These are phyloP conservation scores for Camellia lanceoleosa DNA, from an alignment of 148 eudicot genomes.

Conservation along the genomic window DNA sequence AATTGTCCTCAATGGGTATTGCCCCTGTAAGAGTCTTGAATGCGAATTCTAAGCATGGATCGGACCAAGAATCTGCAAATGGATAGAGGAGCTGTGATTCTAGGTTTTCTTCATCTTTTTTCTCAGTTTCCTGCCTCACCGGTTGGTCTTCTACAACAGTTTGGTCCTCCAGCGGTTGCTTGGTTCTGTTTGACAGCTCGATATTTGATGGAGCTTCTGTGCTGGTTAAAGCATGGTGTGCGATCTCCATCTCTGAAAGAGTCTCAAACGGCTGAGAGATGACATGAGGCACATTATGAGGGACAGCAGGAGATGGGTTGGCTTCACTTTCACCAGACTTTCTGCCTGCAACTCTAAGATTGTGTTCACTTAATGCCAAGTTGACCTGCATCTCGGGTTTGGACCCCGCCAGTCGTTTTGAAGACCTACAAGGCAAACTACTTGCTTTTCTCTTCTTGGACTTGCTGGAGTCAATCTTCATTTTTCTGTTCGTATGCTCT, in stretches of 20 bases:
- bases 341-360: constrained; percentile 32
- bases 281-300: constrained; percentile 11
- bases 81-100: constrained; percentile 34
- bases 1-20: constrained; percentile 57
- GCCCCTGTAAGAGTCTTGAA: constrained; percentile 78
- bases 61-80: constrained; percentile 50
- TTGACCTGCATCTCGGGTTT: constrained; percentile 29
- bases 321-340: constrained; percentile 17
- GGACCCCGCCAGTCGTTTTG: constrained; percentile 54
- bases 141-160: constrained; percentile 25
- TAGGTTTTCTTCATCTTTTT: constrained; percentile 13
- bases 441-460: constrained; percentile 20
- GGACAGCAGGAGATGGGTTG: constrained; percentile 6
- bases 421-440: constrained; percentile 41
- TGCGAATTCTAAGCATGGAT: constrained; percentile 84
- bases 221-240: constrained; percentile 18
- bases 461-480: constrained; percentile 32
- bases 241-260: background rate
- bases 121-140: constrained; percentile 10
- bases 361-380: constrained; percentile 25
- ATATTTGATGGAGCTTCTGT: constrained; percentile 8
- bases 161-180: constrained; percentile 13
- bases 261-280: constrained; percentile 14
- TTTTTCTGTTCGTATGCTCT: constrained; percentile 16
- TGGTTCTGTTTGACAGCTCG: constrained; percentile 5